phyloP scores from a whole-genome alignment of 257 asterid species.

The Solanum megistacrolobum region DNA sequence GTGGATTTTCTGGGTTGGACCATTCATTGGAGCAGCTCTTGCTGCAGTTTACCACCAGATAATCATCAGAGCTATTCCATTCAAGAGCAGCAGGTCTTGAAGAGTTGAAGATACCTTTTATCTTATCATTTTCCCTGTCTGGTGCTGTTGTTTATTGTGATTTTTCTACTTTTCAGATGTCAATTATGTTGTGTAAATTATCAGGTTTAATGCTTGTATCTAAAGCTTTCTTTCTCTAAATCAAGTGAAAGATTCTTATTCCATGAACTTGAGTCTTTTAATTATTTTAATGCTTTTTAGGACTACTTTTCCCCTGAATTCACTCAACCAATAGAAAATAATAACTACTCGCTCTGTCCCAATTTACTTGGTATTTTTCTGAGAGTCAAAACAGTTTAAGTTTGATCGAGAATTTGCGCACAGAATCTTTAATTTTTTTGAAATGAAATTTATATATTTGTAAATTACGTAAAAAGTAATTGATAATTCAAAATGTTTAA shows the following conservation, averaged over 20 bases:
- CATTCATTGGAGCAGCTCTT: slow-evolving; percentile 54
- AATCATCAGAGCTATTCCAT: slow-evolving; percentile 59
- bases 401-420: too few species aligned
- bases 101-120: neutral
- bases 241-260: neutral
- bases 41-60: slow-evolving; percentile 54
- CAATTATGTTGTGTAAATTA: neutral
- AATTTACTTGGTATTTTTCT: too few species aligned
- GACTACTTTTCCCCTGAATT: neutral
- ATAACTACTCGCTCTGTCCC: neutral
- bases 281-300: neutral
- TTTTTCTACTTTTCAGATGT: neutral
- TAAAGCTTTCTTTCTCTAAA: neutral
- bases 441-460: too few species aligned
- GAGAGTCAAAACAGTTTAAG: too few species aligned
- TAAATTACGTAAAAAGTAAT: too few species aligned
- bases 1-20: slow-evolving; percentile 60
- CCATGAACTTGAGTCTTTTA: neutral
- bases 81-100: slow-evolving; percentile 26
- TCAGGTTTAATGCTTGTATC: neutral
- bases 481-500: neutral
- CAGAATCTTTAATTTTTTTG: rapidly evolving
- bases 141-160: neutral
- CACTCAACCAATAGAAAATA: too few species aligned
- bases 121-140: neutral